These are phyloP conservation scores for Ophiocordyceps polyrhachis-furcata DNA, from an alignment of 2,329 filamentous ascomycete species.

Conservation along the genomic window DNA sequence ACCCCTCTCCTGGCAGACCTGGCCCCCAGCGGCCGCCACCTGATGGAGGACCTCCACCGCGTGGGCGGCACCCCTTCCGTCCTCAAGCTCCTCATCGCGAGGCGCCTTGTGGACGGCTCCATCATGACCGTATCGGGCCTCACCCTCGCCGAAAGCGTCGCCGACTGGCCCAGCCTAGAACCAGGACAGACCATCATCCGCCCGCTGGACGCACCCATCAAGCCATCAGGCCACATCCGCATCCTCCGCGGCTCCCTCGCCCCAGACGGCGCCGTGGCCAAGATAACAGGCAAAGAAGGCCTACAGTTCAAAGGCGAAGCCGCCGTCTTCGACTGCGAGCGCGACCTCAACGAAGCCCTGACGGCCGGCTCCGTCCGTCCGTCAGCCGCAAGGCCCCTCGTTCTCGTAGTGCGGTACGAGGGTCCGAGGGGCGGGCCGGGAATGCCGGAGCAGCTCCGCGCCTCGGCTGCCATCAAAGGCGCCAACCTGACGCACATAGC, in stretches of 20 bases:
- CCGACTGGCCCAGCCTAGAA: constrained; percentile 51
- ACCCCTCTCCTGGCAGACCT: constrained; percentile 67
- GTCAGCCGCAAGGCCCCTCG: constrained; percentile 53
- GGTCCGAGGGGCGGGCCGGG: constrained; percentile 85
- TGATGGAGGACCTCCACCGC: constrained; percentile 69
- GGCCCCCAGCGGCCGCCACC: constrained; percentile 72
- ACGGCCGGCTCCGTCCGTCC: constrained; percentile 62
- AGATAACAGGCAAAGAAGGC: constrained; percentile 93
- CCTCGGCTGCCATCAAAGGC: constrained; percentile 79
- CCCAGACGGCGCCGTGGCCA: constrained; percentile 72
- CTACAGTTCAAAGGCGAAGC: constrained; percentile 64
- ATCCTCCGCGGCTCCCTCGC: constrained; percentile 74
- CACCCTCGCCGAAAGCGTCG: constrained; percentile 73
- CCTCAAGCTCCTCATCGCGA: constrained; percentile 71
- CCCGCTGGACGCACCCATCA: constrained; percentile 66
- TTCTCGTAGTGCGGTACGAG: constrained; percentile 82
- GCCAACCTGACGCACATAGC: constrained; percentile 63
- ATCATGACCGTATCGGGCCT: constrained; percentile 77
- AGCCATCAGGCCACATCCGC: constrained; percentile 71
- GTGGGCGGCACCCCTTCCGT: constrained; percentile 76
- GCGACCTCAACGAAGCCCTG: constrained; percentile 59
- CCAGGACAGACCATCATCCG: constrained; percentile 68
- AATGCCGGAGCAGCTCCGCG: constrained; percentile 91
- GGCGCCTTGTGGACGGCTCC: constrained; percentile 60
- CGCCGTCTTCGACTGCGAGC: constrained; percentile 68